Evolutionary conservation across 176 grass and related monocot genomes (phyloP), one percentile per base, ranked within the genome.

Genomic region (Olyra latifolia): DNA sequence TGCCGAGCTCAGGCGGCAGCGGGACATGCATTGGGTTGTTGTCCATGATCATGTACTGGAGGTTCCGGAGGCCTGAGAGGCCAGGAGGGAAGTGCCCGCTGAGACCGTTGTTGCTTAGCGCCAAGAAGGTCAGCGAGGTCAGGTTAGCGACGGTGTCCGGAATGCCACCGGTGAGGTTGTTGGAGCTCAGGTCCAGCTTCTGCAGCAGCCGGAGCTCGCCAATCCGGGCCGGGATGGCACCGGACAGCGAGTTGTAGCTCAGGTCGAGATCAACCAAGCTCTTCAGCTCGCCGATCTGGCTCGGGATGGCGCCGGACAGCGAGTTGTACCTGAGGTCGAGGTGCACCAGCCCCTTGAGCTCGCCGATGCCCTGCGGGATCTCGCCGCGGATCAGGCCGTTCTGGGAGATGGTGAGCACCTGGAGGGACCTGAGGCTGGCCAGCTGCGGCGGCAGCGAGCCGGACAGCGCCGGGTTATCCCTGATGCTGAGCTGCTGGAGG

Each of bases 31-130:
- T 93, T 0, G 92, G 92, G 64, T 98, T 98, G 74, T 72, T 82
- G 69, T 98, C 92, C 96, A 98, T 95, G 63, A 98, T 98, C 81
- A 98, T 84, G 76, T 89, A 98, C 83, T 98, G 92, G 10, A 98
- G 88, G 70, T 81, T 86, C 4, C 81, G 82, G 6, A 98, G 92
- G 48, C 25, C 55, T 30, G 82, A 78, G 20, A 98, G 79, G 38
- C 90, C 90, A 0, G 80, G 69, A 23, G 92, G 92, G 30, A 95
- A 81, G 62, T 29, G 80, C 12, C 96, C 96, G 0, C 22, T 84
- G 8, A 98, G 71, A 38, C 65, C 71, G 47, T 98, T 98, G 79
- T 73, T 89, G 72, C 92, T 95, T 8, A 95, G 49, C 54, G 96
- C 96, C 35, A 98, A 10, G 86, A 98, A 98, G n/a, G 69, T 88